Evolutionary conservation across 2,329 filamentous ascomycete genomes (phyloP).

Genomic region (Alternaria sp.): DNA sequence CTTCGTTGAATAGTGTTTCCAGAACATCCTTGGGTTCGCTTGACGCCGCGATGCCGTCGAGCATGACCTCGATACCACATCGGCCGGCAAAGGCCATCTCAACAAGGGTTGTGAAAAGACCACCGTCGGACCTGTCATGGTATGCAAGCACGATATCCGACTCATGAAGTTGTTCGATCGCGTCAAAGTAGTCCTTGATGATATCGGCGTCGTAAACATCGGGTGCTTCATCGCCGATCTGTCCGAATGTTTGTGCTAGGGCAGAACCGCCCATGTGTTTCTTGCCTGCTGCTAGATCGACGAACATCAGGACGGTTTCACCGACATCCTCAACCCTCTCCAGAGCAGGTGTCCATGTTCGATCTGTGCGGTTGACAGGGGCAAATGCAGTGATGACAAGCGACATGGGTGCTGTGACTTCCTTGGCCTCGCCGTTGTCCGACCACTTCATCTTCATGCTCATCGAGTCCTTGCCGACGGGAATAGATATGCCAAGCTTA

Average conservation of each 20-base stretch:
- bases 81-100: slow-evolving; percentile 99
- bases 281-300: slow-evolving; percentile 83
- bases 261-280: slow-evolving; percentile 89
- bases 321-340: slow-evolving; percentile 84
- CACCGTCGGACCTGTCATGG: slow-evolving; percentile 93
- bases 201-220: slow-evolving; percentile 83
- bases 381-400: slow-evolving; percentile 91
- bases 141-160: slow-evolving; percentile 83
- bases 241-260: slow-evolving; percentile 85
- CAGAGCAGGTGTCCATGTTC: slow-evolving; percentile 93
- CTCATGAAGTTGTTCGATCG: slow-evolving; percentile 72
- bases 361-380: slow-evolving; percentile 78
- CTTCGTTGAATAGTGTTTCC: slow-evolving; percentile 90
- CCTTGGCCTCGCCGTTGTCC: slow-evolving; percentile 70
- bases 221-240: slow-evolving; percentile 82
- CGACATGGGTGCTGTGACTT: slow-evolving; percentile 90
- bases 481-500: slow-evolving; percentile 87
- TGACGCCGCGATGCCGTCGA: slow-evolving; percentile 72
- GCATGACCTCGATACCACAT: slow-evolving; percentile 82
- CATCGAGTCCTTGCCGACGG: slow-evolving; percentile 97
- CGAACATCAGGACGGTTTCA: slow-evolving; percentile 85
- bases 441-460: slow-evolving; percentile 98
- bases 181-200: slow-evolving; percentile 90
- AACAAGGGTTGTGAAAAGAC: slow-evolving; percentile 84
- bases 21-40: slow-evolving; percentile 70